These are phyloP conservation scores for Cichorium intybus DNA, from an alignment of 140 eudicot species.

Conservation along the genomic window DNA sequence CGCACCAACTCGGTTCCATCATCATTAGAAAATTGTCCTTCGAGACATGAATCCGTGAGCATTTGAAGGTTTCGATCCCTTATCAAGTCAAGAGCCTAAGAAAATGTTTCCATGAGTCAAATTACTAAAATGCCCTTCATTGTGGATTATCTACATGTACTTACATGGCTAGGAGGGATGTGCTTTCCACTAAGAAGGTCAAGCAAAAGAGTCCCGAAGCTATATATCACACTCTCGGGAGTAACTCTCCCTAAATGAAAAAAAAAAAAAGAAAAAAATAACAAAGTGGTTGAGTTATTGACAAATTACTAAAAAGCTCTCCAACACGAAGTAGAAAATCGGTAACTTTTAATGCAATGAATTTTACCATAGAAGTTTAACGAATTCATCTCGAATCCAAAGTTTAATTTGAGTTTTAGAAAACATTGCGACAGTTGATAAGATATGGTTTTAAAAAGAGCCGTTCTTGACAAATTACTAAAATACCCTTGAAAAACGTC, in stretches of 20 bases:
- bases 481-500: background rate
- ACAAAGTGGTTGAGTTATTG: background rate
- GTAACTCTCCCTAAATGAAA: conserved; percentile 53
- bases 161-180: conserved; percentile 77
- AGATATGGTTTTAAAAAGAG: too few species aligned
- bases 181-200: conserved; percentile 78
- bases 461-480: background rate
- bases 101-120: conserved; percentile 12
- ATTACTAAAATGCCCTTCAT: background rate
- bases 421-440: too few species aligned
- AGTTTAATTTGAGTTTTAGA: too few species aligned
- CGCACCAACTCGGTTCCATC: conserved; percentile 69
- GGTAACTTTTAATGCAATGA: too few species aligned
- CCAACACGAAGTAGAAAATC: background rate
- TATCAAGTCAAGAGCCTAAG: conserved; percentile 70
- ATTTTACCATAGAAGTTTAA: too few species aligned
- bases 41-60: conserved; percentile 79
- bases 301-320: conserved; percentile 5
- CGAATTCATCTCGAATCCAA: too few species aligned
- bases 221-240: conserved; percentile 67
- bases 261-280: background rate
- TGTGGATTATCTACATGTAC: conserved; percentile 6
- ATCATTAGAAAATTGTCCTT: conserved; percentile 64
- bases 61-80: conserved; percentile 64
- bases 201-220: conserved; percentile 68